Base-by-base conservation (phyloP, 306 rosid species). In the Rubus idaeus region DNA sequence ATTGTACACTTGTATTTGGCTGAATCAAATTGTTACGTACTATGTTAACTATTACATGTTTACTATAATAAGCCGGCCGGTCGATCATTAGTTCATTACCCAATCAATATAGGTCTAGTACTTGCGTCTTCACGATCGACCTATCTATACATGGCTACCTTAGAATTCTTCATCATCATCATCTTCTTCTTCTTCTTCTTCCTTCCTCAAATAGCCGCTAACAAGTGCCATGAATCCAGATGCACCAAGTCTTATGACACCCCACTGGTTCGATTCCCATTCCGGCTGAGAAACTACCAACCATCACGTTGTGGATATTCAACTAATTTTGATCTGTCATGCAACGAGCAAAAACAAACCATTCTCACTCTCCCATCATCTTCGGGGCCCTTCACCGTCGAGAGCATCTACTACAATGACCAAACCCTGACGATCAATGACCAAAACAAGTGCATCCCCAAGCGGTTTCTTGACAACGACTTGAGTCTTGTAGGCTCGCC, bases 401-500 rank as follows among this genome's bases (percentile, higher is more conserved):
- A 46, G 0, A 12, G 0, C 3, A 74, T 80, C 44, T 20, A 13
- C 35, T 80, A 80, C 70, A 17, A 20, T 2, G 3, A 30, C 4
- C 83, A 80, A 51, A 26, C 21, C 3, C 0, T 80, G 5, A 57
- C 9, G 70, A 80, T 80, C 44, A 45, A 30, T 45, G 83, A 80
- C 68, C 83, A 58, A 10, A 37, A 62, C 5, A 21, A 30, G 26
- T 82, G 82, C 72, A 53, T 82, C 13, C 51, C 76, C 23, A 44
- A 14, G 18, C 74, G 77, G 17, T 61, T 41, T n/a, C 67, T 82
- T 10, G 44, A 74, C 14, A 26, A 76, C 0, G 53, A 60, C 47
- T 62, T 85, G 57, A 51, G 4, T 64, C 67, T 86, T 11, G 45
- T 71, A 0, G 79, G 39, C 14, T 78, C 87, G 1, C 87, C 84